Evolutionary conservation across 495 filamentous ascomycete species (phyloP).

Genomic region (Penicillium atrosanguineum): DNA sequence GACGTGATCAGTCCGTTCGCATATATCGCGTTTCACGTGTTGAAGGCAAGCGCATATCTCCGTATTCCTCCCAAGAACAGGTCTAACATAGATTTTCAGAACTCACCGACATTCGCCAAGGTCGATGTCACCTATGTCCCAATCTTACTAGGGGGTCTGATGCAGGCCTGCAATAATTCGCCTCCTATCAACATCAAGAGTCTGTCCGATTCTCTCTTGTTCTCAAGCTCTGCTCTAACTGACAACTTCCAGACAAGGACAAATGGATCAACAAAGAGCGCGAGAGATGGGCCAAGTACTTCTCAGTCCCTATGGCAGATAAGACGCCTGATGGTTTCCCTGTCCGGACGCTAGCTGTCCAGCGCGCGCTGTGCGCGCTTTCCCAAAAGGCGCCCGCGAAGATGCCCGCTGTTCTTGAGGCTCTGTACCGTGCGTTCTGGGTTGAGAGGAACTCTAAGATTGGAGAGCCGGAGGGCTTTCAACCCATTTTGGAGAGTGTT

Average conservation of each 20-base stretch:
- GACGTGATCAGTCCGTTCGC: slow-evolving; percentile 72
- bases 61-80: background rate
- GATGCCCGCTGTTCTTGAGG: slow-evolving; percentile 44
- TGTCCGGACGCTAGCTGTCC: slow-evolving; percentile 49
- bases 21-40: slow-evolving; percentile 64
- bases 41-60: slow-evolving; percentile 44
- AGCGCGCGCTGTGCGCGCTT: slow-evolving; percentile 47
- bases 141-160: slow-evolving; percentile 67
- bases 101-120: slow-evolving; percentile 57
- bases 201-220: slow-evolving; percentile 25
- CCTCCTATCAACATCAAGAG: slow-evolving; percentile 68
- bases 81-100: slow-evolving; percentile 35
- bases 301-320: slow-evolving; percentile 57
- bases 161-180: slow-evolving; percentile 62
- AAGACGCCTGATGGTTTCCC: slow-evolving; percentile 58
- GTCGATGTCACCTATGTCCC: slow-evolving; percentile 64
- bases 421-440: slow-evolving; percentile 59
- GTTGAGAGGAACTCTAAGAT: slow-evolving; percentile 47
- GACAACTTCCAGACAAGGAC: slow-evolving; percentile 56
- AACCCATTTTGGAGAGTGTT: slow-evolving; percentile 41
- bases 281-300: slow-evolving; percentile 56
- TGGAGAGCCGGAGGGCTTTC: slow-evolving; percentile 48
- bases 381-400: slow-evolving; percentile 37
- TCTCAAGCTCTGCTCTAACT: background rate
- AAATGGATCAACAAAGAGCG: slow-evolving; percentile 61